Evolutionary conservation across 2,329 filamentous ascomycete genomes (phyloP).

Genomic region (Diplodia scrobiculata): DNA sequence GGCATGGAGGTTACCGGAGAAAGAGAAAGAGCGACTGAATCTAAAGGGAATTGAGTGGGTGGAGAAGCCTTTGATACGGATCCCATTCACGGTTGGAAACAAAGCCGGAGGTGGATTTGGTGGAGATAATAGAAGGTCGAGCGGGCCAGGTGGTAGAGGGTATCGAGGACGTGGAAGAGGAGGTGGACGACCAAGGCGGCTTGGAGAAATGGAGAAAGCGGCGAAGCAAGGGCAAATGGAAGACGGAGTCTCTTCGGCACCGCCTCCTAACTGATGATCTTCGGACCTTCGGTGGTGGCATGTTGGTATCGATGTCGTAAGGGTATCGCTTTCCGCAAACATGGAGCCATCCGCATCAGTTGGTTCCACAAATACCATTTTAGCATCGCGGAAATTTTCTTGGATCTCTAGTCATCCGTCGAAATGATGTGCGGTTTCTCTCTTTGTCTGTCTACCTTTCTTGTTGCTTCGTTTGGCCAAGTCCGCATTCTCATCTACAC

Average conservation of each 20-base stretch:
- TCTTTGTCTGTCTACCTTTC: too few relatives aligned
- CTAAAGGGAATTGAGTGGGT: slow-evolving; percentile 65
- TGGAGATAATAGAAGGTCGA: slow-evolving; percentile 31
- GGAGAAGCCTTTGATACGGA: slow-evolving; percentile 65
- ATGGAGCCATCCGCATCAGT: background rate
- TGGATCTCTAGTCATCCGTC: background rate
- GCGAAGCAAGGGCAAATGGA: slow-evolving; percentile 2
- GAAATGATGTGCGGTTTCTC: background rate
- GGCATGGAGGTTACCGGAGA: slow-evolving; percentile 63
- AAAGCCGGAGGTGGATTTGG: slow-evolving; percentile 43
- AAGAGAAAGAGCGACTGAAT: slow-evolving; percentile 60
- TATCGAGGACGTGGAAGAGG: slow-evolving; percentile 30
- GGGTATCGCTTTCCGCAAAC: background rate
- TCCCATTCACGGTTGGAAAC: slow-evolving; percentile 62
- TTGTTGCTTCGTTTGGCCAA: background rate
- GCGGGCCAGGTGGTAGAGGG: slow-evolving; percentile 36
- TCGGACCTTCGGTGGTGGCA: background rate
- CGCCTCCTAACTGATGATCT: background rate
- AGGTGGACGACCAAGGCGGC: slow-evolving; percentile 27
- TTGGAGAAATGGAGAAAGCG: slow-evolving; percentile 31
- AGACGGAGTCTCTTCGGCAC: background rate
- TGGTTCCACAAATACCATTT: background rate
- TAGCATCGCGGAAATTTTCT: background rate
- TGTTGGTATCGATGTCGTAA: background rate
- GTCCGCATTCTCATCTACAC: background rate